Evolutionary conservation across 495 filamentous ascomycete genomes (phyloP), one percentile per base, ranked within the genome.

Genomic region (Daldinia loculata): DNA sequence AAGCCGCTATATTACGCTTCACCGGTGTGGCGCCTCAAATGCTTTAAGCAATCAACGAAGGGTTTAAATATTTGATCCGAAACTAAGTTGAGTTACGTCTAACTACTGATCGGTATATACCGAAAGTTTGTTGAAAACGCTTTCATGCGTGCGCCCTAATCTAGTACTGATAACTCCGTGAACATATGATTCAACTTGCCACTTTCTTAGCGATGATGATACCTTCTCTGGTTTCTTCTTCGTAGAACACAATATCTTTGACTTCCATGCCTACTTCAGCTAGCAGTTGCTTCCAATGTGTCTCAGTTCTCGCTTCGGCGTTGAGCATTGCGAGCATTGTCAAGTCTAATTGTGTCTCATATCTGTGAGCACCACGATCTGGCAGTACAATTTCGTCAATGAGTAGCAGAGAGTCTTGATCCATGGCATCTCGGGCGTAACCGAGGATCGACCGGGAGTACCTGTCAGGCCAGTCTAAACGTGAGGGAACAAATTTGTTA

Each of bases 301-400:
- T 66, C n/a, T 79, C 71, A 0, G 82, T 82, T 11, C 83, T 74
- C 66, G 84, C 82, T 34, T 76, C 72, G 0, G 80, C 80, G 2
- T 76, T 75, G 2, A 80, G 75, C 32, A 74, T 75, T 0, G 76
- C 65, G 77, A 84, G 84, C 66, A 85, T 82, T 3, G 65, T 74
- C 7, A 86, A 52, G 66, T 84, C 84, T 2, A 79, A 59, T 53
- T 74, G 74, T 2, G 75, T 63, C 38, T 71, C 66, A 26, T 76
- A 65, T 4, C 41, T 41, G 58, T 78, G 66, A 1, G 79, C 60
- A 50, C 64, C 36, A n/a, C 51, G 12, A 43, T 84, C 76, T 3
- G 80, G 78, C 5, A 85, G 58, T 4, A 85, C 78, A 57, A 83
- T 75, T 34, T 86, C 84, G 59, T 83, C 80, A 38, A 85, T 76